Evolutionary conservation across 345 rosid genomes (phyloP).

Genomic region (Arabidopsis arenosa): DNA sequence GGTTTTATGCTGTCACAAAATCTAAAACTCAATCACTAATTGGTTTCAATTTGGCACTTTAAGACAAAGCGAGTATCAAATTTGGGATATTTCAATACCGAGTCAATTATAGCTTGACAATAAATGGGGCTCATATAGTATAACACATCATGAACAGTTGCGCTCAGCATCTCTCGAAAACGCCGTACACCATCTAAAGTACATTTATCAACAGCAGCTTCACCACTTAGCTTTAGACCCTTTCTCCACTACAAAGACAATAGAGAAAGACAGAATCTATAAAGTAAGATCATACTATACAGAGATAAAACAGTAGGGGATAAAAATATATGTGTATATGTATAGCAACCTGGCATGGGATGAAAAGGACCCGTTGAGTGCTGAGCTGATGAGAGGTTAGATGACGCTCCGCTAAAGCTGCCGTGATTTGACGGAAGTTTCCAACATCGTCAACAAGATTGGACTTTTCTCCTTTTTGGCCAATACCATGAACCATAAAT

Average conservation of each 20-base stretch:
- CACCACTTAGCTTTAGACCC: constrained; percentile 96
- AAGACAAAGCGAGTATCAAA: neutral
- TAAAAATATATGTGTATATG: neutral
- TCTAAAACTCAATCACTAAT: neutral
- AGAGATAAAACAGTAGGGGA: constrained; percentile 18
- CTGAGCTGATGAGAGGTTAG: constrained; percentile 72
- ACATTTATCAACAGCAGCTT: constrained; percentile 89
- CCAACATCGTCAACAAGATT: constrained; percentile 96
- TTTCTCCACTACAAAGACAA: constrained; percentile 80
- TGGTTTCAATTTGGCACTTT: constrained; percentile 7
- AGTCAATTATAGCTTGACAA: constrained; percentile 89
- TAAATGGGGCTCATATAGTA: constrained; percentile 99
- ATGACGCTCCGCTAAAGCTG: constrained; percentile 76
- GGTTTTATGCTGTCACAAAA: neutral
- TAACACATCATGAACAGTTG: constrained; percentile 95
- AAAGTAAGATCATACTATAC: constrained; percentile 17
- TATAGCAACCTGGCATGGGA: constrained; percentile 88
- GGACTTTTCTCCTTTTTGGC: constrained; percentile 97
- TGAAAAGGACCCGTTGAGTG: constrained; percentile 85
- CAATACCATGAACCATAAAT: constrained; percentile 99
- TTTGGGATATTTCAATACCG: constrained; percentile 55
- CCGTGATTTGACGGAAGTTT: constrained; percentile 83
- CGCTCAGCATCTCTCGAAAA: constrained; percentile 85
- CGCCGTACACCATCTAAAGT: constrained; percentile 96
- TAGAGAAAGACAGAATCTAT: constrained; percentile 12